Base-by-base conservation (phyloP, 2,329 filamentous ascomycete genomes). In the Colletotrichum echinochloae region DNA sequence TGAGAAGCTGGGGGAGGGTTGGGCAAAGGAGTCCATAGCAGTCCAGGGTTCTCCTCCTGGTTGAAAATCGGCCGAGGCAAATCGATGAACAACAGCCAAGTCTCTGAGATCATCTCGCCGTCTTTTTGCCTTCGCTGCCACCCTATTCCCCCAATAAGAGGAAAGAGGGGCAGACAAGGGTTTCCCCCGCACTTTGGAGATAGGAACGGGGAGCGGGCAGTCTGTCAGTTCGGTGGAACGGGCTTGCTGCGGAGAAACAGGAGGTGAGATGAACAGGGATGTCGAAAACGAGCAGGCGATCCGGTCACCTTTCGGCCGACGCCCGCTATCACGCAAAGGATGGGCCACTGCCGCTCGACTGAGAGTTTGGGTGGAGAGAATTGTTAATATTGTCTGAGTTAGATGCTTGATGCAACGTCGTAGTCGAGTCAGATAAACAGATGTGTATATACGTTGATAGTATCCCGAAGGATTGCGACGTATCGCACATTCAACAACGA, bases 201-300 rank as follows among this genome's bases (percentile, higher is more conserved):
- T 48, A 18, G 18, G 44, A 26, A 63, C 67, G 44, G 46, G 64
- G 64, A 5, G 44, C 59, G 51, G 44, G 16, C 52, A 41, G 51
- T 59, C 49, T 52, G 51, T 33, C 67, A 54, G 41, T 54, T 52
- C 30, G 23, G 46, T 63, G 51, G 57, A 41, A 67, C 64, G 67
- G 63, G 57, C 57, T 71, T 68, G 68, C 57, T 71, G 68, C 68
- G 64, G 68, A 71, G 68, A 63, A 63, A 41, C 37, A 57, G 57
- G 44, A 59, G 68, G n/a, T n/a, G n/a, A n/a, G 26, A 23, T 37
- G 30, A 41, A 30, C 56, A 60, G 51, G 65, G 64, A 14, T 46
- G 33, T 37, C 23, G 11, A n/a, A 6, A 12, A 39, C 57, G 35
- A 68, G 39, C 37, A 35, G 48, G 44, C 64, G 39, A 57, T 59